A percentile compares a stretch with the other conserved stretches of the same genome.
Evolutionary conservation across 805 yeast genomes (phyloP).

Genomic region (Dipodascopsis uninucleata): DNA sequence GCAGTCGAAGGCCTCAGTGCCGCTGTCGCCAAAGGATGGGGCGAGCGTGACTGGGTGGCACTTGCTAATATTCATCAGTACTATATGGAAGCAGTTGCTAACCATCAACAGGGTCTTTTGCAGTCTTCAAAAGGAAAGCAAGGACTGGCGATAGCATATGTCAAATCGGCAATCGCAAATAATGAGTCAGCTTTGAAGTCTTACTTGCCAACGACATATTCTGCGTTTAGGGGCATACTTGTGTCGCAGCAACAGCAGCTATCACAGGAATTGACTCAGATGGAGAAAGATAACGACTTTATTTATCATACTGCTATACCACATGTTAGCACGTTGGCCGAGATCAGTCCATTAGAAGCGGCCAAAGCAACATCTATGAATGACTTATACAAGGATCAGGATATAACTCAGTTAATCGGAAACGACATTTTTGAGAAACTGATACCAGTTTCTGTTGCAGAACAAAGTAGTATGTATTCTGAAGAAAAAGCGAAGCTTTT

Average conservation of each 20-base stretch:
- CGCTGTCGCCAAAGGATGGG: slow-evolving; percentile 43
- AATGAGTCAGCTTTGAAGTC: slow-evolving; percentile 29
- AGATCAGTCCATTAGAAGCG: slow-evolving; percentile 65
- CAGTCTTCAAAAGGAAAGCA: slow-evolving; percentile 54
- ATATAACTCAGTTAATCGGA: slow-evolving; percentile 47
- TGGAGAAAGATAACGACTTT: slow-evolving; percentile 82
- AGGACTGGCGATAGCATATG: slow-evolving; percentile 74
- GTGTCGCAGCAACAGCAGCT: slow-evolving; percentile 30
- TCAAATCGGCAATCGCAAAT: slow-evolving; percentile 47
- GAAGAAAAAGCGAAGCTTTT: slow-evolving; percentile 80
- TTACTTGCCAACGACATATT: slow-evolving; percentile 29
- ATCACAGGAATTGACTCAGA: slow-evolving; percentile 35
- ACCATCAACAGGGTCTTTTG: slow-evolving; percentile 40
- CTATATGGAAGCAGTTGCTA: slow-evolving; percentile 53
- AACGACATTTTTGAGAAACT: slow-evolving; percentile 69
- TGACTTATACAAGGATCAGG: slow-evolving; percentile 42
- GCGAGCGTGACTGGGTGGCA: slow-evolving; percentile 49
- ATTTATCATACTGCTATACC: slow-evolving; percentile 82
- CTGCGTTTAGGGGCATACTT: slow-evolving; percentile 27
- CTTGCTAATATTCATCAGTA: slow-evolving; percentile 43
- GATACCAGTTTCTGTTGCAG: slow-evolving; percentile 83
- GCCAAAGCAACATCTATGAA: slow-evolving; percentile 54
- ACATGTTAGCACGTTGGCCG: slow-evolving; percentile 53
- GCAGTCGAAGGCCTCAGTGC: slow-evolving; percentile 47
- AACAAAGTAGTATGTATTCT: slow-evolving; percentile 78